A percentile compares a stretch with the other conserved stretches of the same genome.
These are phyloP conservation scores for Trichosporon asahii DNA, from an alignment of 1,284 basidiomycete genomes.

Conservation along the genomic window DNA sequence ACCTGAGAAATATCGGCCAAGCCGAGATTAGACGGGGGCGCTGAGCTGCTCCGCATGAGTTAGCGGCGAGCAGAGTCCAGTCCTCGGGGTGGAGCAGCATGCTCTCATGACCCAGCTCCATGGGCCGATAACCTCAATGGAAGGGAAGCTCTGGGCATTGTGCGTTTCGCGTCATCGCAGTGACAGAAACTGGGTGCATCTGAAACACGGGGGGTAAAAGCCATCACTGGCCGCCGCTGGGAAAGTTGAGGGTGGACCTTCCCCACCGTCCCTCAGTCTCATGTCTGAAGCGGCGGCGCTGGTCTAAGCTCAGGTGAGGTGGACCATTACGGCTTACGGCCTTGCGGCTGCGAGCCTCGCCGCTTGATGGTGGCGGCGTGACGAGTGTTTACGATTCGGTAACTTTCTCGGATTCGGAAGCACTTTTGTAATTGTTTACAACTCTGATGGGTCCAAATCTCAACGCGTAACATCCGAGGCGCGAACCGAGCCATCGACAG, in stretches of 20 bases:
- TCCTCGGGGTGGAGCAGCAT: not conserved
- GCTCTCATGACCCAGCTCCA: not conserved
- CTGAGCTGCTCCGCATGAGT: not conserved
- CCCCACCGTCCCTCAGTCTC: not conserved
- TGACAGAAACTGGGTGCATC: not conserved
- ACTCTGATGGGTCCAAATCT: not conserved
- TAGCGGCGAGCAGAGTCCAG: not conserved
- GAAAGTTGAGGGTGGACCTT: not conserved
- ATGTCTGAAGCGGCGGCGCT: not conserved
- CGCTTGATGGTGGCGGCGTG: not conserved
- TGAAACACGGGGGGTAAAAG: not conserved
- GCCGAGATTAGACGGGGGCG: too few relatives aligned
- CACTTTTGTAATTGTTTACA: not conserved
- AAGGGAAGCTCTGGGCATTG: not conserved
- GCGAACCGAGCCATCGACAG: not conserved
- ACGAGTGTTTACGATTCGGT: constrained; percentile 2
- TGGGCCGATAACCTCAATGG: not conserved
- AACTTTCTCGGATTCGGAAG: not conserved
- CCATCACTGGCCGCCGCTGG: not conserved
- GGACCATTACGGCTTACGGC: not conserved
- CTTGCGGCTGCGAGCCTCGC: not conserved
- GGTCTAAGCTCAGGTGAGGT: not conserved
- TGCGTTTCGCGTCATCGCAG: not conserved
- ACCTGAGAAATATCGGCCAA: not conserved
- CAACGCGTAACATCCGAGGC: not conserved